Base-by-base conservation (phyloP, 78 protist species). In the Emiliania huxleyi region DNA sequence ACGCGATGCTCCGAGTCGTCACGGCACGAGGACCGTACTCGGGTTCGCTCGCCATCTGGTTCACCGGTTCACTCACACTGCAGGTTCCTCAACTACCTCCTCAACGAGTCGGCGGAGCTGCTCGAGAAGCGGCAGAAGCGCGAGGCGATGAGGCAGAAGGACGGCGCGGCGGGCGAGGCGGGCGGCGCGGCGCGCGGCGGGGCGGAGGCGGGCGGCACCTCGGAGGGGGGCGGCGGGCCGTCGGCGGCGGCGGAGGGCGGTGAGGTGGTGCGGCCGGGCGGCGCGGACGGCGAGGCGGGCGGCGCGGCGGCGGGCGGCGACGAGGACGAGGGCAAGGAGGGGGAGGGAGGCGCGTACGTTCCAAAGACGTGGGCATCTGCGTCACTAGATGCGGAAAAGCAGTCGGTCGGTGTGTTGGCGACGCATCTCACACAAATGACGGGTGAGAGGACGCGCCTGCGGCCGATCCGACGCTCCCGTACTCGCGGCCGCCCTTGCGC, bases 31-130 rank as follows among this genome's bases (percentile, higher is more conserved):
- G n/a, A n/a, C n/a, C n/a, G n/a, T n/a, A n/a, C n/a, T n/a, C n/a
- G n/a, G n/a, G n/a, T n/a, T n/a, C n/a, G n/a, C n/a, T n/a, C n/a
- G n/a, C n/a, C n/a, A n/a, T n/a, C n/a, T n/a, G n/a, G n/a, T n/a
- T n/a, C n/a, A n/a, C n/a, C n/a, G n/a, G n/a, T n/a, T n/a, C n/a
- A n/a, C n/a, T n/a, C n/a, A n/a, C n/a, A n/a, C n/a, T n/a, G n/a
- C n/a, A n/a, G n/a, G n/a, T 96, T 98, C 37, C 92, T 97, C 48
- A 96, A 97, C 71, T 97, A 88, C 38, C 79, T 97, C 22, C 90
- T 98, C 40, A 98, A 98, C 38, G 90, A 88, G 29, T 69, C 95
- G 45, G 92, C 96, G 2, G 99, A 98, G 49, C 40, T 19, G 15
- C 90, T 96, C 33, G 94, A 91, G 71, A 69, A 90, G 92, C 90